A percentile compares a stretch with the other conserved stretches of the same genome.
Conservation (phyloP, 495 filamentous ascomycete genomes). For the Lophiostoma macrostomum region DNA sequence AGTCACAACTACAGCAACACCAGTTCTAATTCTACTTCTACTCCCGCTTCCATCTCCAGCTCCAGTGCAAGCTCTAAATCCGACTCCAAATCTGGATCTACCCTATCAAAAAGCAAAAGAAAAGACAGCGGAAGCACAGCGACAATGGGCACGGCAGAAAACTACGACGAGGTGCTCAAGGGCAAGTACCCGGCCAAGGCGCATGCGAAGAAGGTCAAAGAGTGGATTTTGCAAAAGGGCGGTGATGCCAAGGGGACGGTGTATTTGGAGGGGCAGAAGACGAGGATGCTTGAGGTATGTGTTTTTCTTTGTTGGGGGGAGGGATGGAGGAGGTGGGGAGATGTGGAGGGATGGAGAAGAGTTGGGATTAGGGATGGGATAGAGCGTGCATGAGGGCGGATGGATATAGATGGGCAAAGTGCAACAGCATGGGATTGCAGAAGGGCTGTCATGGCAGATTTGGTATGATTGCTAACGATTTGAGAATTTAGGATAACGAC, state of each 20-base stretch:
- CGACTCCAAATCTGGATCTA: too few relatives aligned
- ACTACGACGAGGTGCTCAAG: slow-evolving; percentile 29
- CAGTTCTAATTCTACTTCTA: too few relatives aligned
- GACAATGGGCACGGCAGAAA: slow-evolving; percentile 15
- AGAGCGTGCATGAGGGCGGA: too few relatives aligned
- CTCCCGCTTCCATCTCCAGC: too few relatives aligned
- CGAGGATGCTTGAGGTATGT: slow-evolving; percentile 43
- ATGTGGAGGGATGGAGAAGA: neutral
- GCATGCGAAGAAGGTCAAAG: slow-evolving; percentile 78
- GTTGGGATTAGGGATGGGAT: neutral
- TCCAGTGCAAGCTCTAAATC: too few relatives aligned
- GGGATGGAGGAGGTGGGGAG: too few relatives aligned
- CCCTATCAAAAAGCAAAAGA: too few relatives aligned
- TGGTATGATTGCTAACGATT: neutral
- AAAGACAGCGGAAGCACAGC: too few relatives aligned
- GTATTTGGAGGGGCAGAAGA: slow-evolving; percentile 84
- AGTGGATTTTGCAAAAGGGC: slow-evolving; percentile 62
- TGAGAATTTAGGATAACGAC: slow-evolving; percentile 25
- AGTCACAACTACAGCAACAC: too few relatives aligned
- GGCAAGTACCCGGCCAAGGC: slow-evolving; percentile 95
- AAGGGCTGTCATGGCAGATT: too few relatives aligned
- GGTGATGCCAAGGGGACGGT: slow-evolving; percentile 63
- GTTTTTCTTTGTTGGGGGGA: neutral
- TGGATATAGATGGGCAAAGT: too few relatives aligned
- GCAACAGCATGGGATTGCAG: too few relatives aligned